Conservation (phyloP, 2,329 filamentous ascomycete genomes). For the Trichoderma sp. region DNA sequence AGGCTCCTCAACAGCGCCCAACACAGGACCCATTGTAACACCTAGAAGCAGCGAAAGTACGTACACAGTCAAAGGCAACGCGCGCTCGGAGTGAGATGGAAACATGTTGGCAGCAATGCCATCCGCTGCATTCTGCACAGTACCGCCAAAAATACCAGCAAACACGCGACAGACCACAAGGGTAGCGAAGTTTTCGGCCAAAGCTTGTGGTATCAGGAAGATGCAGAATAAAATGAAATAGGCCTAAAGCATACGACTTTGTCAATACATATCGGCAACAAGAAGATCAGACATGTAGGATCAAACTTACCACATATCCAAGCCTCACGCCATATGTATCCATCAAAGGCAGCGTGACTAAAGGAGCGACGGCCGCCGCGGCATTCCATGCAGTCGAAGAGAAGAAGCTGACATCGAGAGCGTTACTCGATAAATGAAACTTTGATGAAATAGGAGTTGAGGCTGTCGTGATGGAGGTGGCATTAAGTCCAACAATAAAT, state of each 20-base stretch:
- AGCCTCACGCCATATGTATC: not conserved
- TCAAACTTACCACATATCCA: not conserved
- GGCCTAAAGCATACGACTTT: not conserved
- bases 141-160: not conserved
- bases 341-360: not conserved
- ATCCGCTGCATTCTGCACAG: not conserved
- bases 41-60: not conserved
- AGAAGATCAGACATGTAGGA: not conserved
- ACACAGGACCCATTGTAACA: not conserved
- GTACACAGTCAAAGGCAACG: not conserved
- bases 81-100: not conserved
- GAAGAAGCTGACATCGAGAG: not conserved
- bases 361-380: not conserved
- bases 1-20: not conserved
- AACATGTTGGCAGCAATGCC: not conserved
- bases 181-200: not conserved
- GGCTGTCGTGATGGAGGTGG: not conserved
- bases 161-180: not conserved
- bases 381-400: not conserved
- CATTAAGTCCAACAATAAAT: not conserved
- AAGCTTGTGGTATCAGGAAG: not conserved
- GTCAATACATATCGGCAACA: not conserved
- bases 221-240: not conserved
- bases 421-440: not conserved
- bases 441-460: not conserved